Evolutionary conservation across 306 rosid species (phyloP).

Genomic region (Pyrus pyrifolia): DNA sequence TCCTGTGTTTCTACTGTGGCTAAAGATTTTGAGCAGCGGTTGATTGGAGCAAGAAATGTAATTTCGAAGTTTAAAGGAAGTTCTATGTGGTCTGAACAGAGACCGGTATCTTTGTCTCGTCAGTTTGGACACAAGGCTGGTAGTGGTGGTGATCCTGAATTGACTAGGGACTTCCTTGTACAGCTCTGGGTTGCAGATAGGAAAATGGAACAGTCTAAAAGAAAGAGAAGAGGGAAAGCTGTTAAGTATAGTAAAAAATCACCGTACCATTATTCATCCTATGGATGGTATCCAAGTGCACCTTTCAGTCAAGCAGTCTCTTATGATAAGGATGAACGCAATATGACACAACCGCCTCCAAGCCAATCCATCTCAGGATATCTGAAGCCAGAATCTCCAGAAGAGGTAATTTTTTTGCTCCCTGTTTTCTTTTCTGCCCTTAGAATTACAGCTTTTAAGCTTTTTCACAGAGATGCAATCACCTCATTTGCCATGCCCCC

Average conservation of each 20-base stretch:
- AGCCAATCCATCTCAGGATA: constrained; percentile 55
- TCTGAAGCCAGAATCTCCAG: constrained; percentile 48
- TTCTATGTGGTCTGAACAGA: constrained; percentile 7
- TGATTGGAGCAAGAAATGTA: neutral
- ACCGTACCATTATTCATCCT: constrained; percentile 4
- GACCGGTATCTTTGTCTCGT: constrained; percentile 13
- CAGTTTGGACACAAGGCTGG: constrained; percentile 31
- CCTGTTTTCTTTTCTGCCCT: neutral
- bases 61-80: constrained; percentile 6
- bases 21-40: constrained; percentile 1
- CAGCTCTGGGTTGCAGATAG: constrained; percentile 61
- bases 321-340: neutral
- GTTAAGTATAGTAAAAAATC: neutral
- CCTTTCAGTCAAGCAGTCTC: constrained; percentile 22
- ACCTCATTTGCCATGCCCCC: neutral
- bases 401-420: constrained; percentile 41
- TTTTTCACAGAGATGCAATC: neutral
- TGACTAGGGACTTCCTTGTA: constrained; percentile 52
- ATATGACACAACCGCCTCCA: constrained; percentile 57
- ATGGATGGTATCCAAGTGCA: constrained; percentile 30
- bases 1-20: neutral
- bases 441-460: neutral
- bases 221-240: constrained; percentile 18
- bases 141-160: constrained; percentile 12
- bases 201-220: constrained; percentile 20